Conservation (phyloP, 345 rosid genomes). For the Populus ilicifolia region DNA sequence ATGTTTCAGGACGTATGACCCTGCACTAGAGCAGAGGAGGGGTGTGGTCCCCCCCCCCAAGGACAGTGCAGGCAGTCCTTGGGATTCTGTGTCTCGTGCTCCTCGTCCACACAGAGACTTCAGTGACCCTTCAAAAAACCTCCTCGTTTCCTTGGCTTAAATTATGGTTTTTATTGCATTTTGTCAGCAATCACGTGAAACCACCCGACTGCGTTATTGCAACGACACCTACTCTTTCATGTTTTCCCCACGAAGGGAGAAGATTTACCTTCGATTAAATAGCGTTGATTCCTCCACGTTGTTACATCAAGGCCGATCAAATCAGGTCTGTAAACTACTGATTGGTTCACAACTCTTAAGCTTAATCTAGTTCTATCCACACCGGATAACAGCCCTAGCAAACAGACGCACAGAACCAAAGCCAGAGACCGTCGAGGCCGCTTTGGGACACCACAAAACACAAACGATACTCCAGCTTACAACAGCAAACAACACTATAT, state of each 20-base stretch:
- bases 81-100: slow-evolving; percentile 23
- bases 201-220: not conserved
- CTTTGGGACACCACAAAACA: not conserved
- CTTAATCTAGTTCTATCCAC: not conserved
- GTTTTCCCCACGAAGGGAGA: not conserved
- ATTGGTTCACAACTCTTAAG: not conserved
- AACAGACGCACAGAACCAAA: not conserved
- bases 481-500: not conserved
- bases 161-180: not conserved
- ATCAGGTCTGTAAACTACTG: not conserved
- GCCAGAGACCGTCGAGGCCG: not conserved
- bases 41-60: not conserved
- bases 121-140: not conserved
- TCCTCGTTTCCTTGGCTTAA: no score
- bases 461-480: not conserved
- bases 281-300: not conserved
- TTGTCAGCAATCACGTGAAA: not conserved
- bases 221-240: not conserved
- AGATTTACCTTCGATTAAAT: not conserved
- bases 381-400: not conserved
- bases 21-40: not conserved
- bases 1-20: not conserved
- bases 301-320: not conserved
- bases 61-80: not conserved
- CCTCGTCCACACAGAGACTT: not conserved